Evolutionary conservation across 1,284 basidiomycete genomes (phyloP), one percentile per base, ranked within the genome.

Genomic region (Papiliotrema laurentii): DNA sequence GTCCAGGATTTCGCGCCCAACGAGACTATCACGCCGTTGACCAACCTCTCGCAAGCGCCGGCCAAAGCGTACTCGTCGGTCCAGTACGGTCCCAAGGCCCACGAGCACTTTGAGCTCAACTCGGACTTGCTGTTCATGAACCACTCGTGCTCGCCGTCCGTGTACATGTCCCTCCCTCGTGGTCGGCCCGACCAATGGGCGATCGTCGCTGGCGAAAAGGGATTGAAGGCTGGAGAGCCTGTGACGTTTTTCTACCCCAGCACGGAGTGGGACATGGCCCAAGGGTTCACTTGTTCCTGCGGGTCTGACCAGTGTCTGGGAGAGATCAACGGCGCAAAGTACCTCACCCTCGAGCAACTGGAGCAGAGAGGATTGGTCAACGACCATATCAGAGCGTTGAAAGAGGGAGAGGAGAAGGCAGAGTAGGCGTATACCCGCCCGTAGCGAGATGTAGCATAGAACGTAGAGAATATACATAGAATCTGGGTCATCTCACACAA

Each of bases 231-330:
- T 47, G 81, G 82, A 67, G 66, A 81, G 64, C 59, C 64, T 27
- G 52, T 78, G 34, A 76, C 75, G 0, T 84, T 81, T 66, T 84
- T 84, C 64, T 85, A 85, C 65, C 83, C 83, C 14, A 80, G 78
- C 55, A 85, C 82, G 6, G 83, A 85, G 64, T 85, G 83, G 83
- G 77, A 81, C 46, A 84, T 85, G 83, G 81, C 77, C 13, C 81
- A 82, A 59, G 77, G 80, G 1, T 86, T 86, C 60, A 68, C 76
- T 26, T 85, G 83, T 67, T 58, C 66, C 30, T 84, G 83, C 61
- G 75, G 75, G 10, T 64, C 77, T 1, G 51, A 72, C 64, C 64
- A 61, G n/a, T 78, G 77, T 59, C 60, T 78, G 19, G 71, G 73
- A 9, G 58, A 54, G 24, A 71, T 79, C 30, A 45, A 52, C 5